phyloP scores from a whole-genome alignment of 1,139 yeast species.

The Nakaseomyces sp. region DNA sequence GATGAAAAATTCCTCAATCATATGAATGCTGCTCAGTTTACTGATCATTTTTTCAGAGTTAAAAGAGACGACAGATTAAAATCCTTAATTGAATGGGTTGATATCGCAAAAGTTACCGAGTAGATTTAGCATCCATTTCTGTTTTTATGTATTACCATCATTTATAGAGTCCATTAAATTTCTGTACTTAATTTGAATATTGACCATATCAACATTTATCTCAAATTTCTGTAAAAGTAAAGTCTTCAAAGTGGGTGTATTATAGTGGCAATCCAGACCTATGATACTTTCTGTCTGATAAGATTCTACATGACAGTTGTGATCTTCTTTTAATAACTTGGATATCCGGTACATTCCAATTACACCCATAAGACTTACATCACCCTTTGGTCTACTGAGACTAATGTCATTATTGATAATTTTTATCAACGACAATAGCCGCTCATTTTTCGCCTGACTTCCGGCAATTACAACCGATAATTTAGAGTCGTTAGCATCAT shows the following conservation, averaged over 20 bases:
- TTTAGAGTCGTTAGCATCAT: constrained; percentile 19
- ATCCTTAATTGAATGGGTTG: constrained; percentile 57
- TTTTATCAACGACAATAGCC: constrained; percentile 35
- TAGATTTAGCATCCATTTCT: constrained; percentile 10
- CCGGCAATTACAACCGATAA: constrained; percentile 39
- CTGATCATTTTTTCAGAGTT: constrained; percentile 83
- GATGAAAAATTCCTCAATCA: constrained; percentile 83
- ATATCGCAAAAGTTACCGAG: constrained; percentile 33
- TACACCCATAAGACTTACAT: constrained; percentile 30
- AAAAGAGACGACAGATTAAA: constrained; percentile 73
- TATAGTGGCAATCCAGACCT: constrained; percentile 15
- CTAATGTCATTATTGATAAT: constrained; percentile 14
- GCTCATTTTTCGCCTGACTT: constrained; percentile 41
- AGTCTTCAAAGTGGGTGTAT: not conserved
- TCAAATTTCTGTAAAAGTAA: constrained; percentile 26
- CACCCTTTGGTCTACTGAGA: constrained; percentile 18
- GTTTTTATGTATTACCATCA: not conserved
- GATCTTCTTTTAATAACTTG: constrained; percentile 8
- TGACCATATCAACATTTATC: constrained; percentile 35
- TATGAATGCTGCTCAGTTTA: constrained; percentile 76
- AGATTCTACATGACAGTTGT: constrained; percentile 7
- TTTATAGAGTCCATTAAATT: constrained; percentile 6
- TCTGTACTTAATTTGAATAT: constrained; percentile 32
- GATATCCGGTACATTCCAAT: constrained; percentile 36
- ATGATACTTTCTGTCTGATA: not conserved